A percentile compares a stretch with the other conserved stretches of the same genome.
phyloP scores from a whole-genome alignment of 805 yeast genomes.

The Sugiyamaella smithiae region DNA sequence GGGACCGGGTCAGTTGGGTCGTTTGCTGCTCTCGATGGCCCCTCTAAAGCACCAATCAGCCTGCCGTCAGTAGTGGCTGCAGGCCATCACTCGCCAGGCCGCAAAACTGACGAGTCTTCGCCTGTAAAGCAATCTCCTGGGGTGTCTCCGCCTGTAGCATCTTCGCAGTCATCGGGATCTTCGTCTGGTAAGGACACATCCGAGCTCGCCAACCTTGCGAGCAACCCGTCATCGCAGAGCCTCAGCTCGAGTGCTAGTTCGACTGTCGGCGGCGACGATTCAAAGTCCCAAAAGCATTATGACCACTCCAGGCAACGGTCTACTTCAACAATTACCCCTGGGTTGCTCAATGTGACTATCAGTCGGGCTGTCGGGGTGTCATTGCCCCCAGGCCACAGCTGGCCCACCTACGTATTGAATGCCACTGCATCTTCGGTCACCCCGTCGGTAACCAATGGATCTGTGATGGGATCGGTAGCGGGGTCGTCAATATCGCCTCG shows the following conservation, averaged over 20 bases:
- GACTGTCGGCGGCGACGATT: neutral
- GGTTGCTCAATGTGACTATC: constrained; percentile 18
- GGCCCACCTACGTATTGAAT: constrained; percentile 9
- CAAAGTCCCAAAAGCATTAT: neutral
- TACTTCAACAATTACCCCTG: constrained; percentile 22
- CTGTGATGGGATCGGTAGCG: neutral
- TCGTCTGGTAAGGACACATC: constrained; percentile 2
- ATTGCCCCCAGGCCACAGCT: constrained; percentile 8
- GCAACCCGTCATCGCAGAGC: neutral
- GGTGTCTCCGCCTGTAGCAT: neutral
- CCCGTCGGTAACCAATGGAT: constrained; percentile 5
- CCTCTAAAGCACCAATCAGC: constrained; percentile 6
- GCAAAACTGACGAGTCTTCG: constrained; percentile 5
- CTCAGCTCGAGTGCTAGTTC: neutral
- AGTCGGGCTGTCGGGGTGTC: constrained; percentile 14
- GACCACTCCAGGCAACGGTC: constrained; percentile 8
- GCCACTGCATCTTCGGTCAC: constrained; percentile 8
- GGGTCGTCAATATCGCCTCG: constrained; percentile 12
- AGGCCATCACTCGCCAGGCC: constrained; percentile 18
- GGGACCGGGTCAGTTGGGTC: neutral
- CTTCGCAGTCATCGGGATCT: constrained; percentile 6
- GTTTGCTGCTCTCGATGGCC: neutral
- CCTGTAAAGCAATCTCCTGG: neutral
- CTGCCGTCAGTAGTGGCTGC: constrained; percentile 20
- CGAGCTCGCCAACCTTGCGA: neutral